These are phyloP conservation scores for Daedalea quercina DNA, from an alignment of 768 basidiomycete species.

Conservation along the genomic window DNA sequence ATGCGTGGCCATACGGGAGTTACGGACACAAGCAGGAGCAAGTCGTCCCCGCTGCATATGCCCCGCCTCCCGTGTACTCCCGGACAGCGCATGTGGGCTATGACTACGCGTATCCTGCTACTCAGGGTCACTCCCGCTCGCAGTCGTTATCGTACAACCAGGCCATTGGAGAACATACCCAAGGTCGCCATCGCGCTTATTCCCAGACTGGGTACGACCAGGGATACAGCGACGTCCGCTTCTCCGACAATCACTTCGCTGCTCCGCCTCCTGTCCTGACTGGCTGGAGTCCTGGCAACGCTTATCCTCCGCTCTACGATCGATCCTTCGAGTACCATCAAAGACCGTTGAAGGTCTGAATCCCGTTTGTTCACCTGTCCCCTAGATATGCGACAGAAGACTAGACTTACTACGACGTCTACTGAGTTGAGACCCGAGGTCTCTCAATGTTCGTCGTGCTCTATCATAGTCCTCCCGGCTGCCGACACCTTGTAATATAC, in stretches of 20 bases:
- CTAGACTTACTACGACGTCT: slow-evolving; percentile 19
- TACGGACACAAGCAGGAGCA: slow-evolving; percentile 15
- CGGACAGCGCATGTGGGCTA: slow-evolving; percentile 10
- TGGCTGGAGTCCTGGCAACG: slow-evolving; percentile 9
- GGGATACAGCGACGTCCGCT: slow-evolving; percentile 38
- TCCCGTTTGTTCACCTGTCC: slow-evolving; percentile 1
- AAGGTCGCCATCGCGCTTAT: slow-evolving; percentile 51
- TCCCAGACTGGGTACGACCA: slow-evolving; percentile 55
- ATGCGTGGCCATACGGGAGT: slow-evolving; percentile 19
- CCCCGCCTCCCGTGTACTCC: slow-evolving; percentile 8
- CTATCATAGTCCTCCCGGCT: slow-evolving; percentile 19
- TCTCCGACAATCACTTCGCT: slow-evolving; percentile 37
- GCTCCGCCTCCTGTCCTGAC: slow-evolving; percentile 24
- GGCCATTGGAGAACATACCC: slow-evolving; percentile 35
- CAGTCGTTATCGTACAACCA: slow-evolving; percentile 50
- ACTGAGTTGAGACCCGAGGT: slow-evolving; percentile 7
- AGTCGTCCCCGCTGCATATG: background rate
- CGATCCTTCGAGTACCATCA: slow-evolving; percentile 17
- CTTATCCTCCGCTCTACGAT: slow-evolving; percentile 16
- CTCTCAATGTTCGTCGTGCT: slow-evolving; percentile 12
- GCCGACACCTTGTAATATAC: slow-evolving; percentile 15
- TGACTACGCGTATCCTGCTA: slow-evolving; percentile 17
- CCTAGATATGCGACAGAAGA: slow-evolving; percentile 16
- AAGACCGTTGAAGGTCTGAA: slow-evolving; percentile 20
- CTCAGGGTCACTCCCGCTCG: slow-evolving; percentile 44